A percentile compares a stretch with the other conserved stretches of the same genome.
phyloP scores from a whole-genome alignment of 164 flowering plant genomes.

The Platanus orientalis region DNA sequence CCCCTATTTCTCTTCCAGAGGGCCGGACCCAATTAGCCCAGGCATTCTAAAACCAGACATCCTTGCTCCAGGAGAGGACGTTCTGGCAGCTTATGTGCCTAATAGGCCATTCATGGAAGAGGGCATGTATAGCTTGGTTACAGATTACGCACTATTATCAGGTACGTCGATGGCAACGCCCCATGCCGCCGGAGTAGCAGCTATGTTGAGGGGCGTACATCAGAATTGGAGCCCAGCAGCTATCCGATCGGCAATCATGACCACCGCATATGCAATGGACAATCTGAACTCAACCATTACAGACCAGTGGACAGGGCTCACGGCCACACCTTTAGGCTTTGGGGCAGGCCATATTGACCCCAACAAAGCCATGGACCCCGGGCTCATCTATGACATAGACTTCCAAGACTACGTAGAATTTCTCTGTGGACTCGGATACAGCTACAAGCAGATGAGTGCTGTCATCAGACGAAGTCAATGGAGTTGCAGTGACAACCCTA shows the following conservation, averaged over 20 bases:
- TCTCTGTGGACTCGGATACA: constrained; percentile 45
- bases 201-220: constrained; percentile 63
- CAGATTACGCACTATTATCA: too few relatives aligned
- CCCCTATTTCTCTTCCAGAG: too few relatives aligned
- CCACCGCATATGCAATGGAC: too few relatives aligned
- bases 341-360: constrained; percentile 64
- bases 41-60: constrained; percentile 55
- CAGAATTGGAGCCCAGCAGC: constrained; percentile 85
- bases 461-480: too few relatives aligned
- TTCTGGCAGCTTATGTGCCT: constrained; percentile 71
- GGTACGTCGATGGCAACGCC: constrained; percentile 96
- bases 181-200: constrained; percentile 70
- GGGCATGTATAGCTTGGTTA: constrained; percentile 30
- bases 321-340: constrained; percentile 49
- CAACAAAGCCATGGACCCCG: constrained; percentile 57
- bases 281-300: constrained; percentile 32
- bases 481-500: too few relatives aligned
- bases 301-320: too few relatives aligned
- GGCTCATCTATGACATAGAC: constrained; percentile 60
- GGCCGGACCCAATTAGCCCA: too few relatives aligned
- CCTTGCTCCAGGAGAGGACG: constrained; percentile 74
- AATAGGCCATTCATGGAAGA: too few relatives aligned
- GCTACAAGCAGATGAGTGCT: not conserved
- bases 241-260: constrained; percentile 76
- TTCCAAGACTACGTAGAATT: constrained; percentile 45